These are phyloP conservation scores for Lachancea sp. DNA, from an alignment of 805 yeast genomes.

Conservation along the genomic window DNA sequence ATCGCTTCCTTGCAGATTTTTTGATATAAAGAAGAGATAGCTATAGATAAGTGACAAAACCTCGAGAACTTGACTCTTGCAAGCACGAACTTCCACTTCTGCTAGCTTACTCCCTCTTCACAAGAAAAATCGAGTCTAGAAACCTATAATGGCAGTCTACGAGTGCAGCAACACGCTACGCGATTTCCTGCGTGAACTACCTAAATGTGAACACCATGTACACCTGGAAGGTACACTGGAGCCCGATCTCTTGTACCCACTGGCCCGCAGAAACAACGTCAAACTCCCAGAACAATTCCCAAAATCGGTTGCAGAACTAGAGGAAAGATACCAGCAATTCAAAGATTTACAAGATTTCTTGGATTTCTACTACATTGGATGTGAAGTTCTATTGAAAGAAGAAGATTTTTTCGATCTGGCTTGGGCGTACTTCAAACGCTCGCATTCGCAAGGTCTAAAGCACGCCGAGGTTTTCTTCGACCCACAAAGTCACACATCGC, in stretches of 20 bases:
- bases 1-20: neutral
- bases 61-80: too few species aligned
- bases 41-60: too few species aligned
- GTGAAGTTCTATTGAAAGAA: slow-evolving; percentile 63
- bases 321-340: slow-evolving; percentile 54
- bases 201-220: slow-evolving; percentile 84
- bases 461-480: slow-evolving; percentile 80
- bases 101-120: too few species aligned
- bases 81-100: too few species aligned
- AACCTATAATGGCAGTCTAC: slow-evolving; percentile 10
- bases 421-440: slow-evolving; percentile 61
- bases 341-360: slow-evolving; percentile 70
- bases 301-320: slow-evolving; percentile 47
- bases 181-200: slow-evolving; percentile 57
- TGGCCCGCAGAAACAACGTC: slow-evolving; percentile 61
- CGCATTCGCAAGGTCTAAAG: slow-evolving; percentile 49
- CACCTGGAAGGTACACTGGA: slow-evolving; percentile 80
- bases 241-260: slow-evolving; percentile 63
- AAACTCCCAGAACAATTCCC: slow-evolving; percentile 60
- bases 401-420: slow-evolving; percentile 73
- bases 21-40: neutral
- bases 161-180: slow-evolving; percentile 37
- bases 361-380: slow-evolving; percentile 74
- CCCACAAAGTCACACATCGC: slow-evolving; percentile 75
- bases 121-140: too few species aligned